Conservation (phyloP, 352 stramenopile genomes). For the Globisporangium viniferum region DNA sequence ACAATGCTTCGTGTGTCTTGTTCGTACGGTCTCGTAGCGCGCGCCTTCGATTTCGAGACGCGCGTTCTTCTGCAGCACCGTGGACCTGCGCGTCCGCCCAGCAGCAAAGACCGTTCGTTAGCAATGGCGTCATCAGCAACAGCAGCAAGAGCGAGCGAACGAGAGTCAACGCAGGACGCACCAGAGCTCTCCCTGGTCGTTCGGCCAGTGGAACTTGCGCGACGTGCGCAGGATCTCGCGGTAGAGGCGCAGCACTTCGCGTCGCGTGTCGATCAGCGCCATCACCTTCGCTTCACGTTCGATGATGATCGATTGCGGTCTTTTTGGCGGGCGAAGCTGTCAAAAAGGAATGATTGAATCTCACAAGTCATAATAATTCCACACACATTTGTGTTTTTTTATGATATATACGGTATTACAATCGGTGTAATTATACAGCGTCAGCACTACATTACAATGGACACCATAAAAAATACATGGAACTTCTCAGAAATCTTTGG, state of each 20-base stretch:
- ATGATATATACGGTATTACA: too few species aligned
- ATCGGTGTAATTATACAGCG: too few species aligned
- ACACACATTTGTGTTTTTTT: too few species aligned
- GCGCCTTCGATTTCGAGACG: slow-evolving; percentile 81
- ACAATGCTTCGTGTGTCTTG: background rate
- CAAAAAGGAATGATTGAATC: too few species aligned
- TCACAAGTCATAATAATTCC: too few species aligned
- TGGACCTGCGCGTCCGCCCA: slow-evolving; percentile 26
- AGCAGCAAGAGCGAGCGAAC: background rate
- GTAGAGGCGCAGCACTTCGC: slow-evolving; percentile 80
- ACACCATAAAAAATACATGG: too few species aligned
- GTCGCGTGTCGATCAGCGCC: slow-evolving; percentile 54
- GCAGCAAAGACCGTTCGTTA: background rate
- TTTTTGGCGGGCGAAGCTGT: too few species aligned
- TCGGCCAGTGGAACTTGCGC: slow-evolving; percentile 69
- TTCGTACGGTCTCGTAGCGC: slow-evolving; percentile 59
- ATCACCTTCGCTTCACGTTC: slow-evolving; percentile 4
- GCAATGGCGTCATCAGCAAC: background rate
- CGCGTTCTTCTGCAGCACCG: slow-evolving; percentile 65
- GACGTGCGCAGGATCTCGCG: slow-evolving; percentile 74
- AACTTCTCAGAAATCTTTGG: too few species aligned
- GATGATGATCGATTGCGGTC: too few species aligned
- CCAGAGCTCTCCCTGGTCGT: slow-evolving; percentile 72
- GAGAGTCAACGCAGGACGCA: slow-evolving; percentile 16
- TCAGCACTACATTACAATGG: too few species aligned